Evolutionary conservation across 2,329 filamentous ascomycete genomes (phyloP).

Genomic region (Aspergillus brunneoviolaceus): DNA sequence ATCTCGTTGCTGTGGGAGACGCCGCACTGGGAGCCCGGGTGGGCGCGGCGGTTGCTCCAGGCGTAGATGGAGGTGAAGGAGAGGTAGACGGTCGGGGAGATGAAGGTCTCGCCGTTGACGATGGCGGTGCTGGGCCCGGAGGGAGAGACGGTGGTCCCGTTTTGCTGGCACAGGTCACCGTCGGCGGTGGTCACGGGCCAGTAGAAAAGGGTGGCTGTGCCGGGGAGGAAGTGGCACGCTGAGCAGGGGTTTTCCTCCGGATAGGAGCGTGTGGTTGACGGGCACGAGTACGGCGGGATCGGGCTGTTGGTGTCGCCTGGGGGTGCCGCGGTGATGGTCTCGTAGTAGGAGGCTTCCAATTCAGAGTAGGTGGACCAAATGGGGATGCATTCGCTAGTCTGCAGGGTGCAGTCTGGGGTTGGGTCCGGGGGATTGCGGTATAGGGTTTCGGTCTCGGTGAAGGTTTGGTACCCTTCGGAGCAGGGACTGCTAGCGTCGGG

Average conservation of each 20-base stretch:
- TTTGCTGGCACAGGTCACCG: conserved; percentile 22
- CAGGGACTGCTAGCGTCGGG: conserved; percentile 21
- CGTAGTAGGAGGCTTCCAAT: conserved; percentile 10
- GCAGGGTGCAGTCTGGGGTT: conserved; percentile 15
- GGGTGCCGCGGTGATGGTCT: conserved; percentile 5
- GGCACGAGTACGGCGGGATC: conserved; percentile 16
- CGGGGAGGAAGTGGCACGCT: conserved; percentile 23
- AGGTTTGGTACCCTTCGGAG: conserved; percentile 3
- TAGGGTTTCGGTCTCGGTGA: conserved; percentile 8
- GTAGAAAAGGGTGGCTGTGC: conserved; percentile 25
- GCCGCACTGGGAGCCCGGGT: conserved; percentile 20
- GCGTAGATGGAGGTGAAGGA: conserved; percentile 26
- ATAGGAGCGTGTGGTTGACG: conserved; percentile 15
- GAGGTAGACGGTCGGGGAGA: conserved; percentile 23
- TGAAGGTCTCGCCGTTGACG: conserved; percentile 20
- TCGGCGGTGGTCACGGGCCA: conserved; percentile 23
- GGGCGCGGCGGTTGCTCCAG: conserved; percentile 20
- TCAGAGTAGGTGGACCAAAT: conserved; percentile 24
- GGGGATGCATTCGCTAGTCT: conserved; percentile 20
- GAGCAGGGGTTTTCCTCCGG: conserved; percentile 20
- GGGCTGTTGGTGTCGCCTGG: conserved; percentile 23
- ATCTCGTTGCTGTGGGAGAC: conserved; percentile 18
- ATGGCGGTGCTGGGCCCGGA: conserved; percentile 23
- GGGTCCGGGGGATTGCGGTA: conserved; percentile 14
- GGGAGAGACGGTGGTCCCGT: conserved; percentile 20